Evolutionary conservation across 345 rosid species (phyloP).

Genomic region (Clarkia xantiana): DNA sequence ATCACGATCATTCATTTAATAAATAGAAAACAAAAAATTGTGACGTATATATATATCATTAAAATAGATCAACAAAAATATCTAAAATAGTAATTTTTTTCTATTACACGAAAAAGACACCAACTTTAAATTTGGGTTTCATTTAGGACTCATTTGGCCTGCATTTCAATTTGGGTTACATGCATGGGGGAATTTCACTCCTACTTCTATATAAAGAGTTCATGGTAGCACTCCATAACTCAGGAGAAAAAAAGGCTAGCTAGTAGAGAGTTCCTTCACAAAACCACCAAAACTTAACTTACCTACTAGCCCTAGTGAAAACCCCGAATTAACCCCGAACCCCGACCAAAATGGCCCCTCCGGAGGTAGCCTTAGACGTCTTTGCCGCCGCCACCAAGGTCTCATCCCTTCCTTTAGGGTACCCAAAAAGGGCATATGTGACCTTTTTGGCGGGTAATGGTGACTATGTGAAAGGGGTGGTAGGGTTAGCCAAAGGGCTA

Average conservation of each 20-base stretch:
- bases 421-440: conserved; percentile 7
- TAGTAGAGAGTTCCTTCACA: not conserved
- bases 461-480: conserved; percentile 4
- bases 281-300: not conserved
- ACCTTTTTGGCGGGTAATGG: conserved; percentile 7
- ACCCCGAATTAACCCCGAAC: not conserved
- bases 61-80: too few relatives aligned
- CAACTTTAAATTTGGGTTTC: conserved; percentile 2
- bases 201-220: not conserved
- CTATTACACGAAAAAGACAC: too few relatives aligned
- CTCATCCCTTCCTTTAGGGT: not conserved
- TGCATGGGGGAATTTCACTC: too few relatives aligned
- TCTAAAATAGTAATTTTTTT: too few relatives aligned
- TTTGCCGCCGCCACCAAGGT: conserved; percentile 1
- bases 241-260: not conserved
- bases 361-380: not conserved
- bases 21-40: too few relatives aligned
- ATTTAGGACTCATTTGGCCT: not conserved
- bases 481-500: conserved; percentile 6
- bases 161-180: too few relatives aligned
- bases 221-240: not conserved
- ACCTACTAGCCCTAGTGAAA: not conserved
- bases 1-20: conserved; percentile 1
- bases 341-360: not conserved
- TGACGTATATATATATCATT: too few relatives aligned